phyloP scores from a whole-genome alignment of 2,329 filamentous ascomycete species.

The Macrophomina pseudophaseolina region DNA sequence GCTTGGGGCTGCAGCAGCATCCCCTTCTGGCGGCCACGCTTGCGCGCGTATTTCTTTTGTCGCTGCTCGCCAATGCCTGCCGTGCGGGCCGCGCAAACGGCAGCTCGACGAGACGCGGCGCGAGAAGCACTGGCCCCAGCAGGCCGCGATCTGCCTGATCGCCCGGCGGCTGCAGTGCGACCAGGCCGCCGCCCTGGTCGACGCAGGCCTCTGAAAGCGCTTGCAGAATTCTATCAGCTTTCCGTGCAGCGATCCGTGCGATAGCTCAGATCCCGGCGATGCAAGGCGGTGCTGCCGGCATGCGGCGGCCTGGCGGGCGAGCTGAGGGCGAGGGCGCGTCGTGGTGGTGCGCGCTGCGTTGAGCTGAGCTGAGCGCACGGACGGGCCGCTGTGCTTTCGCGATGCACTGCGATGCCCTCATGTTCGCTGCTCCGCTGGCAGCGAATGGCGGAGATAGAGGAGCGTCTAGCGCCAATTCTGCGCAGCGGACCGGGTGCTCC shows the following conservation, averaged over 20 bases:
- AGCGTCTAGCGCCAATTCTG: constrained; percentile 7
- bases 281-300: constrained; percentile 6
- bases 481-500: constrained; percentile 11
- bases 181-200: constrained; percentile 18
- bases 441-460: constrained; percentile 13
- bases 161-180: constrained; percentile 21
- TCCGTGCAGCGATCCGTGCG: constrained; percentile 18
- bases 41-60: constrained; percentile 11
- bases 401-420: neutral
- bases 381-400: too few species aligned
- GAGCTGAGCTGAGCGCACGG: too few species aligned
- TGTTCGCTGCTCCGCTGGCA: neutral
- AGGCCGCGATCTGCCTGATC: constrained; percentile 21
- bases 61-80: constrained; percentile 18
- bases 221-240: constrained; percentile 23
- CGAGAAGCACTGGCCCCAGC: constrained; percentile 14
- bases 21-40: constrained; percentile 2
- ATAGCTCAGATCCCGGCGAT: constrained; percentile 14
- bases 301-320: neutral
- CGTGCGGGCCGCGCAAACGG: constrained; percentile 13
- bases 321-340: neutral
- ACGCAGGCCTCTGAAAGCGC: constrained; percentile 21
- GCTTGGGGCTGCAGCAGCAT: neutral
- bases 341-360: too few species aligned
- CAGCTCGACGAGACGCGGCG: constrained; percentile 13